These are phyloP conservation scores for Spathaspora boniae DNA, from an alignment of 805 yeast genomes.

Conservation along the genomic window DNA sequence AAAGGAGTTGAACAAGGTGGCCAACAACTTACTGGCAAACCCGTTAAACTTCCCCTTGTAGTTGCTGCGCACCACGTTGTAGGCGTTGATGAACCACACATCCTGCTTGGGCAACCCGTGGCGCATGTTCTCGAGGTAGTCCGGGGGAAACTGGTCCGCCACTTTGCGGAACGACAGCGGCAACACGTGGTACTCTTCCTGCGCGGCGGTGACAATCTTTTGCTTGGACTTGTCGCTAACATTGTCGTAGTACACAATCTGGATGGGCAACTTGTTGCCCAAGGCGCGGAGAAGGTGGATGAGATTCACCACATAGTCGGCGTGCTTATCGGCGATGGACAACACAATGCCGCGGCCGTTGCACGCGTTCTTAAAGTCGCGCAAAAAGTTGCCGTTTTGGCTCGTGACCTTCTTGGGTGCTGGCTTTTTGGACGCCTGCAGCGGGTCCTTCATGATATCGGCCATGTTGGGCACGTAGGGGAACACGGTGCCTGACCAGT, in stretches of 20 bases:
- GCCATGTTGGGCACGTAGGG: constrained; percentile 22
- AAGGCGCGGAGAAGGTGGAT: constrained; percentile 33
- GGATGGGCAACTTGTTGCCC: constrained; percentile 32
- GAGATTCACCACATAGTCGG: constrained; percentile 24
- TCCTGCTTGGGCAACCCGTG: constrained; percentile 32
- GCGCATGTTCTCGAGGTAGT: constrained; percentile 8
- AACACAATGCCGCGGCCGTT: constrained; percentile 35
- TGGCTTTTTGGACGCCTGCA: not conserved
- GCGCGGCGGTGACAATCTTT: constrained; percentile 23
- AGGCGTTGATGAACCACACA: constrained; percentile 35
- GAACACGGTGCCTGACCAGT: constrained; percentile 36
- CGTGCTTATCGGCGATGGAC: constrained; percentile 28
- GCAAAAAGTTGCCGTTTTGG: constrained; percentile 1
- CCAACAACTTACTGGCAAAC: constrained; percentile 46
- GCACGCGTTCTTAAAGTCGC: constrained; percentile 3
- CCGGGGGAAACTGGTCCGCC: constrained; percentile 16
- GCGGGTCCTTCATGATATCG: not conserved
- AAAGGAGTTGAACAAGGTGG: constrained; percentile 54
- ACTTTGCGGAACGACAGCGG: constrained; percentile 24
- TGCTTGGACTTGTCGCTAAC: constrained; percentile 22
- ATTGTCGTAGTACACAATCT: constrained; percentile 29
- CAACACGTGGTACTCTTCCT: constrained; percentile 20
- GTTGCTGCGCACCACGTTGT: constrained; percentile 20
- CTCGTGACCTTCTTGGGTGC: not conserved
- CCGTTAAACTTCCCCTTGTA: constrained; percentile 20